These are phyloP conservation scores for Beauveria sp. DNA, from an alignment of 2,329 filamentous ascomycete genomes.

Conservation along the genomic window DNA sequence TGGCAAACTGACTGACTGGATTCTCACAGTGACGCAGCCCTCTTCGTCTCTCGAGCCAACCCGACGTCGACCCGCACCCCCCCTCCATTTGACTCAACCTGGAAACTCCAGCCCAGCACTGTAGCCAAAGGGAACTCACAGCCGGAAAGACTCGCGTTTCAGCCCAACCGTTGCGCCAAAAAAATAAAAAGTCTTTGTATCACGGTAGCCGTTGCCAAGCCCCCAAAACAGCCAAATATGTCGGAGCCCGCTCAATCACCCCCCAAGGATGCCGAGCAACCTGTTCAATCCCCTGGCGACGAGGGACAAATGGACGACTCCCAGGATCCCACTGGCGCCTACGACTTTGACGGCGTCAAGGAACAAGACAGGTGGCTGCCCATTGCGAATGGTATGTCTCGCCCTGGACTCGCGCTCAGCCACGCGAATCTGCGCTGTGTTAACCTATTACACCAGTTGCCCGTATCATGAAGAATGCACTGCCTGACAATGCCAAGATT, in stretches of 20 bases:
- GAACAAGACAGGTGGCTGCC: conserved; percentile 99
- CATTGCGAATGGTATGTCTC: conserved; percentile 97
- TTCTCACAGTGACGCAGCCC: conserved; percentile 5
- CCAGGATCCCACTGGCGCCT: conserved; percentile 68
- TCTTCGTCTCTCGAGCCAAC: conserved; percentile 1
- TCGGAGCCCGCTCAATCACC: conserved; percentile 80
- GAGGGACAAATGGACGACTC: conserved; percentile 89
- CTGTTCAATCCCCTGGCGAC: conserved; percentile 87
- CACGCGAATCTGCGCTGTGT: not conserved
- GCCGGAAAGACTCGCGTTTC: conserved; percentile 2
- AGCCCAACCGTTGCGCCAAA: conserved; percentile 2
- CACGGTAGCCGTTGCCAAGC: not conserved
- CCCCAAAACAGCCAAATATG: conserved; percentile 70
- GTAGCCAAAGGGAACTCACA: not conserved
- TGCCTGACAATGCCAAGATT: conserved; percentile 98
- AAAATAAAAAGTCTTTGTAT: conserved; percentile 48
- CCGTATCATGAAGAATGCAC: conserved; percentile 95
- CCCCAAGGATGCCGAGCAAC: conserved; percentile 89
- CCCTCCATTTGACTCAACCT: conserved; percentile 5
- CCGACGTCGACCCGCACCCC: conserved; percentile 8
- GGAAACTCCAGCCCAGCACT: not conserved
- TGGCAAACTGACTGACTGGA: not conserved
- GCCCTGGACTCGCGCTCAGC: not conserved
- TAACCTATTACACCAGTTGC: conserved; percentile 66
- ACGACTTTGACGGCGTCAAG: conserved; percentile 93